Base-by-base conservation (phyloP, 2,329 filamentous ascomycete species). In the Zasmidium citrigriseum region DNA sequence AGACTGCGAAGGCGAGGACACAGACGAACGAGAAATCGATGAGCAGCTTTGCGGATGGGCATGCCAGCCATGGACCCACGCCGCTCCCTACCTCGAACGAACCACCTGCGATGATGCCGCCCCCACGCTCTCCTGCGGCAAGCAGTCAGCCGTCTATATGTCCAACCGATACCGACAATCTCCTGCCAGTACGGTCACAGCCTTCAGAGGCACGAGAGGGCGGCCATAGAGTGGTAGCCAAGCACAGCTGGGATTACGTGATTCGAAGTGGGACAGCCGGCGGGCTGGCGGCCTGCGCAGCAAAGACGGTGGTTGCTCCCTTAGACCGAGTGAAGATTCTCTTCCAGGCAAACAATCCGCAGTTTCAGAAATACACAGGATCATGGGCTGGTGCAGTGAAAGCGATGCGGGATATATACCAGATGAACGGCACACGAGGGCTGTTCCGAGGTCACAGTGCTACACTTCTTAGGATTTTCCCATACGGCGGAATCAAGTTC, bases 311-410 rank as follows among this genome's bases (percentile, higher is more conserved):
- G 5, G 96, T 99, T 38, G 95, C 92, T 22, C 95, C 95, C 22
- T 89, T 99, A 64, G 95, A 99, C 77, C 89, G 95, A 65, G 95
- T 99, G 70, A 99, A 99, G 78, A 99, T 99, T 71, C 89, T 99
- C 57, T 98, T 99, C 78, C 95, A 99, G 75, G 89, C 95, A 53
- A 91, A 89, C 70, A 97, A 95, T 70, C 95, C 95, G 2, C 89
- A 95, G 67, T 99, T 96, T 73, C 85, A 89, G 54, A 96, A 96
- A 77, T 99, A 98, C 73, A 87, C 91, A 1, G 90, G 92, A 44
- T 92, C 89, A 45, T 97, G 93, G 89, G 84, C 85, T 56, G 95
- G 95, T 50, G 86, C 96, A 20, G 84, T 85, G n/a, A 83, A 83
- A 18, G 93, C 95, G 23, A 89, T 98, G 75, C 84, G 84, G 66